Conservation (phyloP, 2,329 filamentous ascomycete genomes). For the Ascosphaera aggregata region DNA sequence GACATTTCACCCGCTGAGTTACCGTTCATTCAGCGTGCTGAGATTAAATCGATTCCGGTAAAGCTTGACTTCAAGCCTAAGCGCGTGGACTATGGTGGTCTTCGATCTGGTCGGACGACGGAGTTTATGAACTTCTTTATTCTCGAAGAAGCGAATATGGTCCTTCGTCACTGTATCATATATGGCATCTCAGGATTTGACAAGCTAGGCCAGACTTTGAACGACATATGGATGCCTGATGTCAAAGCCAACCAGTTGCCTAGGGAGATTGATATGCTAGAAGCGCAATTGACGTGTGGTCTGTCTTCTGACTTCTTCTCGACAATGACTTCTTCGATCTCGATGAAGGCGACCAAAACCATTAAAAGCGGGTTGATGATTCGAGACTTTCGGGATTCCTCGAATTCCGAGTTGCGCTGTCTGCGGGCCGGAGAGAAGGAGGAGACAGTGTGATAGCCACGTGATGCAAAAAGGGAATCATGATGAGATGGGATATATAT, state of each 20-base stretch:
- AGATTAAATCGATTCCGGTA: slow-evolving; percentile 62
- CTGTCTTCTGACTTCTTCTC: too few species aligned
- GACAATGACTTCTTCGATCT: too few species aligned
- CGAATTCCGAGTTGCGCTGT: too few species aligned
- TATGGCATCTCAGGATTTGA: slow-evolving; percentile 87
- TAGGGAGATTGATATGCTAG: too few species aligned
- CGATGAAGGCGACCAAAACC: too few species aligned
- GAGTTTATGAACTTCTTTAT: slow-evolving; percentile 99
- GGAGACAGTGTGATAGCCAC: too few species aligned
- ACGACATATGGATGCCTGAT: slow-evolving; percentile 92
- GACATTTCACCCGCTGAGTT: slow-evolving; percentile 38
- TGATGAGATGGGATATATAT: too few species aligned
- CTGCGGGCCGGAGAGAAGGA: too few species aligned
- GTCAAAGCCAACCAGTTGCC: slow-evolving; percentile 76
- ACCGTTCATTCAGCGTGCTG: slow-evolving; percentile 73
- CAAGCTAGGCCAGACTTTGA: slow-evolving; percentile 66
- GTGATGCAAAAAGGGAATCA: too few species aligned
- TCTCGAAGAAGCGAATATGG: slow-evolving; percentile 69
- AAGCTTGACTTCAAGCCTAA: slow-evolving; percentile 96
- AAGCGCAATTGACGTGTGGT: too few species aligned
- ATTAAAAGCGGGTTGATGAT: too few species aligned
- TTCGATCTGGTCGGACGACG: slow-evolving; percentile 80
- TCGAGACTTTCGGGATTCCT: too few species aligned
- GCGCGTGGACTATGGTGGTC: slow-evolving; percentile 80
- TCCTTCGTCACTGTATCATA: slow-evolving; percentile 69